These are phyloP conservation scores for Lipomyces anomalus DNA, from an alignment of 805 yeast genomes.

Conservation along the genomic window DNA sequence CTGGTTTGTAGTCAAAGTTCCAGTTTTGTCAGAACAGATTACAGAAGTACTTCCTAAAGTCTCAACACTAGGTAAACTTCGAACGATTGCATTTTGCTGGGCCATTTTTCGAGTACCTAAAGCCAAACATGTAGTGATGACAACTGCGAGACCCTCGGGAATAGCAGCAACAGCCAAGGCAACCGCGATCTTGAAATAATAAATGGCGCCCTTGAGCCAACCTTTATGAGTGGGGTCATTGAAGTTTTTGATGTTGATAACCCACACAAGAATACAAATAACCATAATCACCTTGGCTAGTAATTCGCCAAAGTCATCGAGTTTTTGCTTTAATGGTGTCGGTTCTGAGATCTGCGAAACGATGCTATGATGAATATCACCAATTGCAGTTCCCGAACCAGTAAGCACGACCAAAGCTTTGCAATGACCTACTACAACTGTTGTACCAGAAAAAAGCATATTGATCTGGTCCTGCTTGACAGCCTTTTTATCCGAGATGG, in stretches of 20 bases:
- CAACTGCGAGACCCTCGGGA: constrained; percentile 49
- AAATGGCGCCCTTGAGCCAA: constrained; percentile 42
- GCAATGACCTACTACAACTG: constrained; percentile 42
- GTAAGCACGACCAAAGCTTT: constrained; percentile 39
- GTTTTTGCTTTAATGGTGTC: constrained; percentile 37
- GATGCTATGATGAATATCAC: constrained; percentile 37
- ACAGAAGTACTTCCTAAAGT: constrained; percentile 56
- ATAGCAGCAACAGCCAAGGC: constrained; percentile 47
- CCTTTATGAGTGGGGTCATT: constrained; percentile 43
- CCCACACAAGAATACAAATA: constrained; percentile 45
- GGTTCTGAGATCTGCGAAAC: constrained; percentile 37
- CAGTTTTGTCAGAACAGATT: constrained; percentile 48
- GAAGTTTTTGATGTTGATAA: constrained; percentile 40
- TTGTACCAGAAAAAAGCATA: constrained; percentile 33
- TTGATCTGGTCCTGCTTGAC: constrained; percentile 37
- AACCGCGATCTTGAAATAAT: constrained; percentile 46
- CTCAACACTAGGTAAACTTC: constrained; percentile 46
- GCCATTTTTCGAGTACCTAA: constrained; percentile 46
- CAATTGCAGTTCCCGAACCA: constrained; percentile 40
- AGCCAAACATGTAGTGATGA: constrained; percentile 45
- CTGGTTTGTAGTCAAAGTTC: constrained; percentile 40
- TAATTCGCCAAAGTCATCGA: constrained; percentile 38
- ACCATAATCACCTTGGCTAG: constrained; percentile 42
- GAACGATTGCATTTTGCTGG: constrained; percentile 41
- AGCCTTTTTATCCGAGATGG: constrained; percentile 31